phyloP scores from a whole-genome alignment of 2,329 filamentous ascomycete species.

The Calonectria ilicicola region DNA sequence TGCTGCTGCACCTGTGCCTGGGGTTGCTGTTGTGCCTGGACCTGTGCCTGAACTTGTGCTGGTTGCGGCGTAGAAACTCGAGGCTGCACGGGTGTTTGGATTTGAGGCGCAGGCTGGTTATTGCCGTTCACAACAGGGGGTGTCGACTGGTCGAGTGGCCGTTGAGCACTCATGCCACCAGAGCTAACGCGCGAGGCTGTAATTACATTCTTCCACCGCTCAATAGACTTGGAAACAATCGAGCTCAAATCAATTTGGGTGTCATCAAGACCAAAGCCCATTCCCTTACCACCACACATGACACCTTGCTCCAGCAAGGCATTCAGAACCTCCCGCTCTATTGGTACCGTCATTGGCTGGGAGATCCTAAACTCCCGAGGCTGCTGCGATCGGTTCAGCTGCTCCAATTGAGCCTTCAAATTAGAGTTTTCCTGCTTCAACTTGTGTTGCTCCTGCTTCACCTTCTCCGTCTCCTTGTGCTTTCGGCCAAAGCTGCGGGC shows the following conservation, averaged over 20 bases:
- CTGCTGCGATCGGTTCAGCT: constrained; percentile 69
- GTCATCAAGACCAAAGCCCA: constrained; percentile 64
- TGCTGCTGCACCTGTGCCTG: constrained; percentile 23
- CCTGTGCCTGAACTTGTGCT: constrained; percentile 32
- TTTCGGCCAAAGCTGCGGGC: constrained; percentile 70
- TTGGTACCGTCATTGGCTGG: constrained; percentile 63
- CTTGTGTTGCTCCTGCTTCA: constrained; percentile 62
- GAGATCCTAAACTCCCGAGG: constrained; percentile 69
- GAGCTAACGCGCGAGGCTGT: constrained; percentile 58
- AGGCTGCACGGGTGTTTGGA: constrained; percentile 32
- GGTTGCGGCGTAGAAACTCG: constrained; percentile 29
- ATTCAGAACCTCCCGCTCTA: constrained; percentile 62
- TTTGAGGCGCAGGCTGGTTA: constrained; percentile 31
- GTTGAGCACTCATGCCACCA: constrained; percentile 64
- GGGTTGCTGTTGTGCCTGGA: constrained; percentile 11
- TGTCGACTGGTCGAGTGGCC: constrained; percentile 55
- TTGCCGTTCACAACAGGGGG: constrained; percentile 30
- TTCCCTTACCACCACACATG: constrained; percentile 48
- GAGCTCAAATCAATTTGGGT: constrained; percentile 64
- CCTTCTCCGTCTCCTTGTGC: constrained; percentile 65
- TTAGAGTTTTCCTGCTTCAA: constrained; percentile 69
- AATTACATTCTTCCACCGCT: constrained; percentile 72
- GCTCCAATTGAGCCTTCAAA: constrained; percentile 69
- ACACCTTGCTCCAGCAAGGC: constrained; percentile 60
- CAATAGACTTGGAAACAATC: constrained; percentile 66